A percentile compares a stretch with the other conserved stretches of the same genome.
Conservation (phyloP, 2,329 filamentous ascomycete genomes). For the Clathrospora elynae region DNA sequence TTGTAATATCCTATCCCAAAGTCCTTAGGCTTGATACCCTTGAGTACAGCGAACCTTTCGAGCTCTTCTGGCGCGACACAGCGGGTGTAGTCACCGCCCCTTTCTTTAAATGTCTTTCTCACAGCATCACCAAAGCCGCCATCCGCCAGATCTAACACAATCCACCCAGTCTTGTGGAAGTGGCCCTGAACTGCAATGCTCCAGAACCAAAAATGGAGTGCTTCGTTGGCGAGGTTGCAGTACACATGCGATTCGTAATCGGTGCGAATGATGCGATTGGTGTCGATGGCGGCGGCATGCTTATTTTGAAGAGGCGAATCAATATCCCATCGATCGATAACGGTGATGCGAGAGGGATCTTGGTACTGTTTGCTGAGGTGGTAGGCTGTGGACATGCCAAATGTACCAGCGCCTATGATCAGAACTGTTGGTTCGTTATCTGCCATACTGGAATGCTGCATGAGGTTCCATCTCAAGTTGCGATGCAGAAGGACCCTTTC, state of each 20-base stretch:
- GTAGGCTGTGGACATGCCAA: constrained; percentile 69
- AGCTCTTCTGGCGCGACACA: constrained; percentile 43
- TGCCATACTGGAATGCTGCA: constrained; percentile 7
- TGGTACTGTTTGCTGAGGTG: constrained; percentile 61
- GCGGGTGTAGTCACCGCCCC: constrained; percentile 49
- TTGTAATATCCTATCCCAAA: constrained; percentile 55
- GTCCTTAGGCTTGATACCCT: constrained; percentile 28
- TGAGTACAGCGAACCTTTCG: constrained; percentile 51
- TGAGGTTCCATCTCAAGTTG: background rate
- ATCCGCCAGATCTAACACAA: constrained; percentile 58
- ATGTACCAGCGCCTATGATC: constrained; percentile 69
- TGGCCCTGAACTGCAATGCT: constrained; percentile 31
- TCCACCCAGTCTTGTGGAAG: constrained; percentile 66
- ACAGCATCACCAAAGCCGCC: constrained; percentile 58
- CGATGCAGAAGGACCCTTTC: background rate
- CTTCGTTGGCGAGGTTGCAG: constrained; percentile 55
- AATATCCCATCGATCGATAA: constrained; percentile 37
- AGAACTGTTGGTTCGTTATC: constrained; percentile 45
- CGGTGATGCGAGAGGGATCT: constrained; percentile 44
- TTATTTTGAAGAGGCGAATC: constrained; percentile 50
- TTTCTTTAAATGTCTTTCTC: constrained; percentile 58
- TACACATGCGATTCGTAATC: constrained; percentile 65
- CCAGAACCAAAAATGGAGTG: constrained; percentile 51
- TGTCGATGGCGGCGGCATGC: constrained; percentile 62
- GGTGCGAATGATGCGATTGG: constrained; percentile 66